Conservation (phyloP, 192 early-diverging fungal genomes). For the Linderina pennispora region DNA sequence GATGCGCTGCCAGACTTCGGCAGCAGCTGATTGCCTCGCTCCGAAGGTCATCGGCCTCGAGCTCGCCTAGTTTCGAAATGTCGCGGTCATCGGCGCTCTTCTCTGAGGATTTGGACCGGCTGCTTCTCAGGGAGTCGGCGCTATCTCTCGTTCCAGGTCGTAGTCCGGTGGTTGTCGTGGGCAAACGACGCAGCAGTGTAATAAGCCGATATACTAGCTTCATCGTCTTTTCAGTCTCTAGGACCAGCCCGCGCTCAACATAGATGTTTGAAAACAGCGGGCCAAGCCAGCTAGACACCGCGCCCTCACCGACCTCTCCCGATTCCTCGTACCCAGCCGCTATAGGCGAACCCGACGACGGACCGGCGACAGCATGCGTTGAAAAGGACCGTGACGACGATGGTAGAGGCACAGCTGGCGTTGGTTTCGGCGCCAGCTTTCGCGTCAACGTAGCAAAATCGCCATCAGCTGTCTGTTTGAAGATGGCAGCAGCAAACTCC, state of each 20-base stretch:
- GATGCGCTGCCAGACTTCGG: conserved; percentile 14
- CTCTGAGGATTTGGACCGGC: neutral
- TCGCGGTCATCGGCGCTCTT: neutral
- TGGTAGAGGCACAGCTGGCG: neutral
- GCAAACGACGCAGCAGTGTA: conserved; percentile 20
- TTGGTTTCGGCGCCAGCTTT: neutral
- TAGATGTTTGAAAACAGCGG: conserved; percentile 49
- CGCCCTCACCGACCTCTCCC: neutral
- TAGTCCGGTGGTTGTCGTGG: too few relatives aligned
- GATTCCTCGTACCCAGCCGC: neutral
- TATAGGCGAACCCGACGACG: neutral
- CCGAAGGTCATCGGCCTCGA: conserved; percentile 14
- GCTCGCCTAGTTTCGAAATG: neutral
- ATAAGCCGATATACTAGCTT: conserved; percentile 21
- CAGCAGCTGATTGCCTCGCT: conserved; percentile 15
- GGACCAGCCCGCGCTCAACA: conserved; percentile 54
- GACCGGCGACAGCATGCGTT: neutral
- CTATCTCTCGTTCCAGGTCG: too few relatives aligned
- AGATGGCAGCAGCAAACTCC: conserved; percentile 26
- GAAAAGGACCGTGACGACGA: neutral
- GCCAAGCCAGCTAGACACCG: conserved; percentile 19
- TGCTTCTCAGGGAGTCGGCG: neutral
- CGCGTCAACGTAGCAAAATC: conserved; percentile 38
- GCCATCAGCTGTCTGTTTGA: conserved; percentile 35
- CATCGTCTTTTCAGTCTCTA: conserved; percentile 55